Evolutionary conservation across 768 basidiomycete genomes (phyloP), one percentile per base, ranked within the genome.

Genomic region (Boletus edulis): DNA sequence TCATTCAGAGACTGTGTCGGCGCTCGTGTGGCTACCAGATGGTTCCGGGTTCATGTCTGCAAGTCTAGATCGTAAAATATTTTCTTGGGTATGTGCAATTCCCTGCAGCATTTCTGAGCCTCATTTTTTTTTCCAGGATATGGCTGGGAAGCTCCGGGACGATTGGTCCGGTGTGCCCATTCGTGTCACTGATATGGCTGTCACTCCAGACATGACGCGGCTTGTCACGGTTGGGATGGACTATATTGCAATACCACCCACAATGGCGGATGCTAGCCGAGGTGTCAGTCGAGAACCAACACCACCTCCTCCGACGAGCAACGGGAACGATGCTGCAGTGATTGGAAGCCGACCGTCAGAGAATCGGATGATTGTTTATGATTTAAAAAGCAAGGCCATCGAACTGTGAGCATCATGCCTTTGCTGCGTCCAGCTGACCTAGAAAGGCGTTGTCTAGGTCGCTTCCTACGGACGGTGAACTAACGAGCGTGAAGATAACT

Each of bases 31-130:
- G 92, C 75, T 94, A 39, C 89, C 93, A 18, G 90, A 97, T 68
- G 88, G 88, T 34, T 84, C 84, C 20, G 93, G 91, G 9, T 97
- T 98, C 68, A 81, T 97, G 61, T 95, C 94, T 12, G 88, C 87
- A 47, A 89, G 89, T 41, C 76, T 96, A 66, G 96, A 98, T 70
- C 83, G 86, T 58, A 87, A 84, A 71, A 85, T 91, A 55, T 79
- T 86, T 42, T 81, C 86, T 54, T 95, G 93, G 93, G 94, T 93
- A 72, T 46, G 82, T 67, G 47, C 39, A 51, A 50, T 44, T 42
- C 45, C 12, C 38, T 35, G 51, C 40, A 56, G 5, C 11, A 20
- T 48, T 13, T 17, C 37, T 31, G 49, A 17, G 34, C 57, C 50
- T 62, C 56, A 58, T 54, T 54, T 48, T 39, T 39, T 35, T 35